phyloP scores from a whole-genome alignment of 305 asterid genomes.

The Fraxinus baroniana region DNA sequence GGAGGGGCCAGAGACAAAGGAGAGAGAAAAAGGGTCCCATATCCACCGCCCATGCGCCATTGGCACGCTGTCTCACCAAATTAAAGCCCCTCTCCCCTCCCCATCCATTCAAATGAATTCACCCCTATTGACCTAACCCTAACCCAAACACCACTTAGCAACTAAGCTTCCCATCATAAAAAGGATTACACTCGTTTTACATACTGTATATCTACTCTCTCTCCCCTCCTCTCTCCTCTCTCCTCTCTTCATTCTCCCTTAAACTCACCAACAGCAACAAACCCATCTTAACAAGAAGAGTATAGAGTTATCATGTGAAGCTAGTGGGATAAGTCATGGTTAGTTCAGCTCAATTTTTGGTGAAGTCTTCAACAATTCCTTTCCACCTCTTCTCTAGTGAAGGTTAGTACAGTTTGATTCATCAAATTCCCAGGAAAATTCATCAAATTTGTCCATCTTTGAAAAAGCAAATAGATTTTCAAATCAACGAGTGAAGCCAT shows the following conservation, averaged over 20 bases:
- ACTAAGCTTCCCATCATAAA: slow-evolving; percentile 29
- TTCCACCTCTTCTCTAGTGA: slow-evolving; percentile 10
- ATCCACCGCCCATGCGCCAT: slow-evolving; percentile 43
- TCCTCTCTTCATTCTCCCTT: neutral
- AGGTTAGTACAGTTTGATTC: slow-evolving; percentile 1
- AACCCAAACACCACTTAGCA: slow-evolving; percentile 42
- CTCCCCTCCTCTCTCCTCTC: slow-evolving; percentile 24
- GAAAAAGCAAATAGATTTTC: neutral
- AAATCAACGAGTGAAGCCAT: slow-evolving; percentile 15
- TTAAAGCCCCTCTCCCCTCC: neutral
- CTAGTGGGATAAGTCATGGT: slow-evolving; percentile 18
- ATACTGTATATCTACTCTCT: neutral
- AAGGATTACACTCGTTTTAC: slow-evolving; percentile 14
- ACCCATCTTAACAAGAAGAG: slow-evolving; percentile 16
- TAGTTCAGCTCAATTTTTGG: slow-evolving; percentile 40
- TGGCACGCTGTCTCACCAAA: slow-evolving; percentile 42
- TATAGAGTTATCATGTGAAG: slow-evolving; percentile 27
- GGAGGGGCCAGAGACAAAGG: neutral
- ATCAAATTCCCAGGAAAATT: slow-evolving; percentile 9
- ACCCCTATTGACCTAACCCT: slow-evolving; percentile 44
- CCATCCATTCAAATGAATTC: slow-evolving; percentile 2
- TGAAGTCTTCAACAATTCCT: slow-evolving; percentile 4
- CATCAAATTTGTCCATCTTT: neutral
- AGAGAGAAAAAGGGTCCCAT: slow-evolving; percentile 33
- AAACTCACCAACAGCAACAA: slow-evolving; percentile 13